phyloP scores from a whole-genome alignment of 2,329 filamentous ascomycete species.

The Neopestalotiopsis sp. region DNA sequence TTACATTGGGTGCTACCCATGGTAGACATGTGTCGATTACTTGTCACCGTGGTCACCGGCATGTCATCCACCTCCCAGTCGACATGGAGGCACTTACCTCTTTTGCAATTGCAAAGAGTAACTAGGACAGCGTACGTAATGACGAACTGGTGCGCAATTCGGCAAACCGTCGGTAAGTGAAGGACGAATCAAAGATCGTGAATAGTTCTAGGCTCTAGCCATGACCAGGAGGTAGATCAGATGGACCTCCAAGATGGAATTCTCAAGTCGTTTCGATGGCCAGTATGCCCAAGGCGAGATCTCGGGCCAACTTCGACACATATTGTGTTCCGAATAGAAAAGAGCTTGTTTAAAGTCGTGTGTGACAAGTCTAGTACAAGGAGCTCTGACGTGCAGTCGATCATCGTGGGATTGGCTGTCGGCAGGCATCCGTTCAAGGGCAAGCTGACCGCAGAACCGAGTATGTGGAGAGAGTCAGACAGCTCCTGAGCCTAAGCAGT shows the following conservation, averaged over 20 bases:
- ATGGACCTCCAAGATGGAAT: constrained; percentile 15
- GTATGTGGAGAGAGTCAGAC: neutral
- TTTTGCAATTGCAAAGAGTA: too few species aligned
- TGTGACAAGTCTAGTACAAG: neutral
- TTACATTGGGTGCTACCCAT: neutral
- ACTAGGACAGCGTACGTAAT: neutral
- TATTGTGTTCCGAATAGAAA: constrained; percentile 35
- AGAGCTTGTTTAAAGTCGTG: constrained; percentile 7
- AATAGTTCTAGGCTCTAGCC: neutral
- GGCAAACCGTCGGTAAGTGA: neutral
- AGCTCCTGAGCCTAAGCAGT: neutral
- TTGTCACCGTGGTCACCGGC: neutral
- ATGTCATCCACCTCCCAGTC: neutral
- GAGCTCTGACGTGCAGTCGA: constrained; percentile 5
- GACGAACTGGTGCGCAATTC: neutral
- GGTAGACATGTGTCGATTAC: neutral
- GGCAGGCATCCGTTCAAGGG: neutral
- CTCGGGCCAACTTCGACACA: constrained; percentile 38
- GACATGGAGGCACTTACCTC: too few species aligned
- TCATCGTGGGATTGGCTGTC: neutral
- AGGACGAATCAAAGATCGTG: neutral
- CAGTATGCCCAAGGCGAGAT: constrained; percentile 21
- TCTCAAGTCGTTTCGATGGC: neutral
- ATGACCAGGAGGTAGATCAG: constrained; percentile 8
- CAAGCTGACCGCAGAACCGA: neutral